Conservation (phyloP, 2,329 filamentous ascomycete genomes). For the Colletotrichum sp. region DNA sequence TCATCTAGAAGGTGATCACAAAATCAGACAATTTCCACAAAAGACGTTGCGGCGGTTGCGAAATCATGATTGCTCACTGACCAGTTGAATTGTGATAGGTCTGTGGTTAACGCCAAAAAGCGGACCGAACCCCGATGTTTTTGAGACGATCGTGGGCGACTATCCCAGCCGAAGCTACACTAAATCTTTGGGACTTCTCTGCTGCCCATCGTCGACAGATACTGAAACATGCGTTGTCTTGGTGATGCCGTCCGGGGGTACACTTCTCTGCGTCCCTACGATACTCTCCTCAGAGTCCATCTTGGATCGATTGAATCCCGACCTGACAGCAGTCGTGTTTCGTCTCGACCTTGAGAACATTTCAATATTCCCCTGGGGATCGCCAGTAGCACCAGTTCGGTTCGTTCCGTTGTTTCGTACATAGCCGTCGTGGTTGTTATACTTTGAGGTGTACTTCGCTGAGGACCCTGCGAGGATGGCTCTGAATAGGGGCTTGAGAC, state of each 20-base stretch:
- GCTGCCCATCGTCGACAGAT: background rate
- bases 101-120: background rate
- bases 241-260: background rate
- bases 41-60: background rate
- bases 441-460: background rate
- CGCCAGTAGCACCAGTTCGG: background rate
- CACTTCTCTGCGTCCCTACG: background rate
- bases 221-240: conserved; percentile 13
- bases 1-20: background rate
- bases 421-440: background rate
- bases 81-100: background rate
- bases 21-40: background rate
- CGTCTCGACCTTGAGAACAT: background rate
- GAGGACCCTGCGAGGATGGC: conserved; percentile 7
- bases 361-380: background rate
- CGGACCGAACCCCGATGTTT: background rate
- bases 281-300: conserved; percentile 13
- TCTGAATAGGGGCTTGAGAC: conserved; percentile 31
- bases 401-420: background rate
- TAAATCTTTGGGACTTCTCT: background rate
- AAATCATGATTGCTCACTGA: background rate
- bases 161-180: background rate
- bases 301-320: background rate
- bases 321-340: background rate
- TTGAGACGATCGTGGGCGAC: background rate